A percentile compares a stretch with the other conserved stretches of the same genome.
Conservation (phyloP, 2,329 filamentous ascomycete genomes). For the Cladosporium sp. region DNA sequence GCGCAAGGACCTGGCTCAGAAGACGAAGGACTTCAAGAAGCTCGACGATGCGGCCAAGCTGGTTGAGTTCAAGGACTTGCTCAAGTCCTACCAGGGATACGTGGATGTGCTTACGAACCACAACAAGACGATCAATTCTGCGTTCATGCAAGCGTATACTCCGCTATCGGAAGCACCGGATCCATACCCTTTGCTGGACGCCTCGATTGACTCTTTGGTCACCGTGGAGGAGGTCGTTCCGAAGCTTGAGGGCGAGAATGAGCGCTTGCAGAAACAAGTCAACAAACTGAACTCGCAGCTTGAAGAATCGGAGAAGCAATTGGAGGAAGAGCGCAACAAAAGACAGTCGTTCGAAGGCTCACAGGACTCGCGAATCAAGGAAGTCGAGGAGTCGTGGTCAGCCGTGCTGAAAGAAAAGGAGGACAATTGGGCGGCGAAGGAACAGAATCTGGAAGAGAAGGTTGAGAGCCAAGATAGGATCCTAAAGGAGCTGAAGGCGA, state of each 20-base stretch:
- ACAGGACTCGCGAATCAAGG: constrained; percentile 78
- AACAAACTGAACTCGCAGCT: constrained; percentile 74
- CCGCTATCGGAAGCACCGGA: constrained; percentile 93
- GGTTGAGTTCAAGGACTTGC: constrained; percentile 79
- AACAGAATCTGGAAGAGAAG: constrained; percentile 88
- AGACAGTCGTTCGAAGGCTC: constrained; percentile 74
- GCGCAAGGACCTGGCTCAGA: constrained; percentile 95
- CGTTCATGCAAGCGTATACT: constrained; percentile 90
- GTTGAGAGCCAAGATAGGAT: constrained; percentile 90
- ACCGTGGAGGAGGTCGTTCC: constrained; percentile 90
- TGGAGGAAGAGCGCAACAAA: constrained; percentile 74
- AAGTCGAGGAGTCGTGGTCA: constrained; percentile 85
- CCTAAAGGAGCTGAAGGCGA: constrained; percentile 92
- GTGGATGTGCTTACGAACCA: constrained; percentile 96
- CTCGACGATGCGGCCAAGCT: constrained; percentile 86
- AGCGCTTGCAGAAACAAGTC: constrained; percentile 79
- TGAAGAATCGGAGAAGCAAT: constrained; percentile 75
- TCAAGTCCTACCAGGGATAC: constrained; percentile 92
- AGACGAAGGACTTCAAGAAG: constrained; percentile 97
- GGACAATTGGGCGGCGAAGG: constrained; percentile 94
- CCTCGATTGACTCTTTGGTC: constrained; percentile 90
- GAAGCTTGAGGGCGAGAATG: constrained; percentile 83
- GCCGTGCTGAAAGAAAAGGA: constrained; percentile 90
- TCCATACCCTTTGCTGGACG: constrained; percentile 92
- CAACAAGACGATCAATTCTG: constrained; percentile 88